Evolutionary conservation across 257 asterid species (phyloP).

Genomic region (Solanum arcanum): DNA sequence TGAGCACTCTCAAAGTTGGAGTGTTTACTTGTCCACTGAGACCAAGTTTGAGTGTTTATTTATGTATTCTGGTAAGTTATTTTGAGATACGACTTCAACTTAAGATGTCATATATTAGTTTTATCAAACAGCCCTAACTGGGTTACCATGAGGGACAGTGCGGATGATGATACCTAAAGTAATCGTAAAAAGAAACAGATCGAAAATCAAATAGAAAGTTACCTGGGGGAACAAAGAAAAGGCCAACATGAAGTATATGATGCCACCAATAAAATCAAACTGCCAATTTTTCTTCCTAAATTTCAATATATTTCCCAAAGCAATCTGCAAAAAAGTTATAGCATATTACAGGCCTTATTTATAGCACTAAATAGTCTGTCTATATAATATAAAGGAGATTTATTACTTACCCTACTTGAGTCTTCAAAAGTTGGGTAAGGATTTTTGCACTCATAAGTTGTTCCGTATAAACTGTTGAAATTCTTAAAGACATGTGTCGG

Average conservation of each 20-base stretch:
- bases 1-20: neutral
- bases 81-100: neutral
- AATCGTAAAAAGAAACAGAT: neutral
- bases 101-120: neutral
- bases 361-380: neutral
- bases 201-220: neutral
- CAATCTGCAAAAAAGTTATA: slow-evolving; percentile 56
- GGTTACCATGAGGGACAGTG: neutral
- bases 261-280: slow-evolving; percentile 90
- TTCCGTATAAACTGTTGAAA: slow-evolving; percentile 44
- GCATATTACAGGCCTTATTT: neutral
- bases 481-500: slow-evolving; percentile 91
- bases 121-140: neutral
- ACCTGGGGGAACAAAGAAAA: slow-evolving; percentile 99
- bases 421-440: slow-evolving; percentile 92
- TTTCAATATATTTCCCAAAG: slow-evolving; percentile 94
- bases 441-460: slow-evolving; percentile 74
- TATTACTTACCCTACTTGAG: slow-evolving; percentile 82
- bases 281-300: slow-evolving; percentile 99
- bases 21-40: neutral
- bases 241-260: slow-evolving; percentile 76
- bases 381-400: neutral
- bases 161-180: neutral
- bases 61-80: neutral
- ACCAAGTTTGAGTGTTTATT: neutral